These are phyloP conservation scores for Hymenoscyphus occultus DNA, from an alignment of 2,329 filamentous ascomycete genomes.

Conservation along the genomic window DNA sequence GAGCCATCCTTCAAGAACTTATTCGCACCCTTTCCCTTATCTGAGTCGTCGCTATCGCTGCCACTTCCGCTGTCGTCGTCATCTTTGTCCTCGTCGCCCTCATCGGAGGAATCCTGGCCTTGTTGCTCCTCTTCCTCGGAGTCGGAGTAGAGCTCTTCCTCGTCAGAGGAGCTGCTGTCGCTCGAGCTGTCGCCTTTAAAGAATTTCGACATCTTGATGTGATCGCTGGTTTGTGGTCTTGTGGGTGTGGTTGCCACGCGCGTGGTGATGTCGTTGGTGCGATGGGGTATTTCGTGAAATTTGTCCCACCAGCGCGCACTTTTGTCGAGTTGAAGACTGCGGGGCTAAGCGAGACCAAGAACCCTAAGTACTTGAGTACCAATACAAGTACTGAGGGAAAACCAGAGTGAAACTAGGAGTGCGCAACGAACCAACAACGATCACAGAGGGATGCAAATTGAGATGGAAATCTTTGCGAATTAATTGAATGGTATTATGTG, in stretches of 20 bases:
- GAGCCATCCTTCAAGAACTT: slow-evolving; percentile 77
- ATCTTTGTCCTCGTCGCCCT: slow-evolving; percentile 41
- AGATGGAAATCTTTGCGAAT: neutral
- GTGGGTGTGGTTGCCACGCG: slow-evolving; percentile 11
- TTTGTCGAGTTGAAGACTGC: slow-evolving; percentile 12
- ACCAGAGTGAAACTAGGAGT: neutral
- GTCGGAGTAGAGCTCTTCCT: slow-evolving; percentile 83
- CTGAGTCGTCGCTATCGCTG: slow-evolving; percentile 62
- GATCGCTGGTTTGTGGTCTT: slow-evolving; percentile 30
- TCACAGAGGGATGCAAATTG: neutral
- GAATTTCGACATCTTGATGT: slow-evolving; percentile 81
- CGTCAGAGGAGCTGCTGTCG: slow-evolving; percentile 88
- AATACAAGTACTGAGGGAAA: neutral
- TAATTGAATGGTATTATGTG: neutral
- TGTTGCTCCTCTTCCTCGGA: slow-evolving; percentile 61
- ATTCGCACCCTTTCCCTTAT: slow-evolving; percentile 66
- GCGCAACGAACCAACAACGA: neutral
- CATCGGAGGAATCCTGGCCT: slow-evolving; percentile 46
- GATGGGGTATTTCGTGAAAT: slow-evolving; percentile 17
- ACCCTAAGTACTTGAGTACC: neutral
- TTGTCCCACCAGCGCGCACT: slow-evolving; percentile 12
- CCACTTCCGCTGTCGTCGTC: slow-evolving; percentile 56
- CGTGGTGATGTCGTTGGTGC: slow-evolving; percentile 14
- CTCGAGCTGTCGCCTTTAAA: slow-evolving; percentile 95
- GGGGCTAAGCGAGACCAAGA: slow-evolving; percentile 23